A percentile compares a stretch with the other conserved stretches of the same genome.
Conservation (phyloP, 331 rosid genomes). For the Ulmus americana region DNA sequence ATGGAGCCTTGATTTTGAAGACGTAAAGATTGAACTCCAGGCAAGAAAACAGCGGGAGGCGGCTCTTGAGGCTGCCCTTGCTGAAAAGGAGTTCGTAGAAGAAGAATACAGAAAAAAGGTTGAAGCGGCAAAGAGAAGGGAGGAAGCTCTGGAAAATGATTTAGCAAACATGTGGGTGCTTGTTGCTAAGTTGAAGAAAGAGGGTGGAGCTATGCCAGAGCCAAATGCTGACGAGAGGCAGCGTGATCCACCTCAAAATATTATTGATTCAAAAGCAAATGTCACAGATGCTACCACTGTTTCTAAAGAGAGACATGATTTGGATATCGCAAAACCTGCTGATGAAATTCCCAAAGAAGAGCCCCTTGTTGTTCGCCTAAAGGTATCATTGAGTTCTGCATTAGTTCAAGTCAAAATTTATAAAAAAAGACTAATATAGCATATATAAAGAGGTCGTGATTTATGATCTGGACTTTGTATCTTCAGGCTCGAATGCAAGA, state of each 20-base stretch:
- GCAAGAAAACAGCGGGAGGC: conserved; percentile 96
- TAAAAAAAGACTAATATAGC: neutral
- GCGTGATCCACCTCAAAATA: conserved; percentile 37
- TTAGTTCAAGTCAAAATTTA: neutral
- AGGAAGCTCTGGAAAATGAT: conserved; percentile 92
- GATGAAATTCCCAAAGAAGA: conserved; percentile 58
- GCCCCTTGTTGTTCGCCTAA: conserved; percentile 84
- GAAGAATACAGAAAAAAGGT: conserved; percentile 70
- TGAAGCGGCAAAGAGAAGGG: conserved; percentile 90
- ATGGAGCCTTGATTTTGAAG: conserved; percentile 74
- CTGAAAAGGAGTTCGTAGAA: conserved; percentile 83
- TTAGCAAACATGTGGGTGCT: conserved; percentile 99
- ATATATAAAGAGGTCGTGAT: neutral
- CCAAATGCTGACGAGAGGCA: conserved; percentile 46
- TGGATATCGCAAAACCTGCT: conserved; percentile 47
- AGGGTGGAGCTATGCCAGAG: conserved; percentile 60
- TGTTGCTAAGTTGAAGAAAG: conserved; percentile 95
- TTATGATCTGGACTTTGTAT: neutral
- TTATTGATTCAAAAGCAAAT: conserved; percentile 32
- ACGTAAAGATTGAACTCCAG: conserved; percentile 78
- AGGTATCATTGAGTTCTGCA: conserved; percentile 41
- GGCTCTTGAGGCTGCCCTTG: conserved; percentile 79
- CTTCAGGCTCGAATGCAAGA: conserved; percentile 98
- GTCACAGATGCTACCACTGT: conserved; percentile 29
- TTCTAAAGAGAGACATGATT: conserved; percentile 37